phyloP scores from a whole-genome alignment of 139 green algal species.

The Nannochloris sp. region DNA sequence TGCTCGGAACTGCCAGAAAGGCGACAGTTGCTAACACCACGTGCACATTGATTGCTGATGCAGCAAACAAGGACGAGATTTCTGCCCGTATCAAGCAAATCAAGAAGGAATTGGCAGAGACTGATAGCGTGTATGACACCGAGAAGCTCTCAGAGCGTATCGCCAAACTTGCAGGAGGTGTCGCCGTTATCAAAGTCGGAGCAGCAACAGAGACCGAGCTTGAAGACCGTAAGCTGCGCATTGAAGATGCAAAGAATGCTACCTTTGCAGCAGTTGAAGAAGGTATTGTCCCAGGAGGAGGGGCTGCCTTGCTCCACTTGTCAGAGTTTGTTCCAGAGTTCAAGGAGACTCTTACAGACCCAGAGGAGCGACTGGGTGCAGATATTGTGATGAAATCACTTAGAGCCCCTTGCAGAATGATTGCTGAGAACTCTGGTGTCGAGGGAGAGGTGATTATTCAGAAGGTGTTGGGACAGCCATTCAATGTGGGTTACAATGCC shows the following conservation, averaged over 20 bases:
- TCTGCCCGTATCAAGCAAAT: constrained; percentile 83
- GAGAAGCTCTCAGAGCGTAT: constrained; percentile 99
- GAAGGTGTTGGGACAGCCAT: constrained; percentile 72
- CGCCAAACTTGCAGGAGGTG: constrained; percentile 92
- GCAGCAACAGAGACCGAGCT: constrained; percentile 96
- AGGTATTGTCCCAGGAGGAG: constrained; percentile 83
- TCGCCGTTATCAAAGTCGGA: constrained; percentile 98
- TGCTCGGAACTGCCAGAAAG: constrained; percentile 90
- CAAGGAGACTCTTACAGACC: constrained; percentile 60
- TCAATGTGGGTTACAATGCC: constrained; percentile 90
- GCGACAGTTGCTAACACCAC: constrained; percentile 59
- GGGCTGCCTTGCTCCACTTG: constrained; percentile 90
- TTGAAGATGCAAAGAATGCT: constrained; percentile 99
- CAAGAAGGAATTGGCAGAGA: constrained; percentile 94
- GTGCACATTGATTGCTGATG: constrained; percentile 92
- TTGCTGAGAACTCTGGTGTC: constrained; percentile 85
- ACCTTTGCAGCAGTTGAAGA: constrained; percentile 97
- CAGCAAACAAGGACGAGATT: constrained; percentile 93
- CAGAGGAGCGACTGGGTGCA: constrained; percentile 86
- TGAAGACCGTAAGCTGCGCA: constrained; percentile 96
- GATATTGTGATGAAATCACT: constrained; percentile 91
- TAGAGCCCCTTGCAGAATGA: constrained; percentile 47
- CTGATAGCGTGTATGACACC: constrained; percentile 93
- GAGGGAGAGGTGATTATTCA: constrained; percentile 86
- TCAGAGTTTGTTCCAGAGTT: constrained; percentile 73